Conservation (phyloP, 2,329 filamentous ascomycete genomes). For the Fonsecaea nubica region DNA sequence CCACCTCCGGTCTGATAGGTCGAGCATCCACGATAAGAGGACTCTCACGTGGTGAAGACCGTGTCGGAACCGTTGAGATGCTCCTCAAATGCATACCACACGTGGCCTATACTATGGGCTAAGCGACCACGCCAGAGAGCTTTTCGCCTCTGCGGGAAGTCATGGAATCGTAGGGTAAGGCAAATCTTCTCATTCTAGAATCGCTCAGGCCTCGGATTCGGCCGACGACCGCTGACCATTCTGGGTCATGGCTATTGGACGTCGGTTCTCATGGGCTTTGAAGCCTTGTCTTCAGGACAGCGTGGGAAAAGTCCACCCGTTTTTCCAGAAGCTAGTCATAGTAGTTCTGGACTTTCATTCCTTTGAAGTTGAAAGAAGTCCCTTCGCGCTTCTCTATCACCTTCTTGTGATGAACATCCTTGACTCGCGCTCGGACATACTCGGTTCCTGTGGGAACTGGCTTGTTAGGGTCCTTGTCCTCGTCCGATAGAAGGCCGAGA, state of each 20-base stretch:
- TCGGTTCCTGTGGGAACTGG: slow-evolving; percentile 52
- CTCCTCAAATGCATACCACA: slow-evolving; percentile 17
- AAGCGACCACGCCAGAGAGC: not conserved
- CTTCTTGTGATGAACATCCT: slow-evolving; percentile 55
- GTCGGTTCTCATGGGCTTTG: not conserved
- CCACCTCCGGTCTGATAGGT: slow-evolving; percentile 4
- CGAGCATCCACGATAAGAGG: not conserved
- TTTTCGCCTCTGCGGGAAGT: not conserved
- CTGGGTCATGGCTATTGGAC: not conserved
- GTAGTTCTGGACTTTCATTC: slow-evolving; percentile 49
- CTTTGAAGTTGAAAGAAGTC: slow-evolving; percentile 54
- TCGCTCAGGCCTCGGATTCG: not conserved
- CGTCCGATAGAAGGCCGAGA: slow-evolving; percentile 49
- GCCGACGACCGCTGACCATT: not conserved
- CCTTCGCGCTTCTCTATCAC: slow-evolving; percentile 54
- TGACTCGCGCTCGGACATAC: slow-evolving; percentile 56
- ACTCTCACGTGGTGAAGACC: not conserved
- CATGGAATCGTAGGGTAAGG: not conserved
- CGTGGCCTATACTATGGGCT: slow-evolving; percentile 13
- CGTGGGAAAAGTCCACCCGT: not conserved
- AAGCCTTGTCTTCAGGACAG: not conserved
- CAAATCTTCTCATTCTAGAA: slow-evolving; percentile 3
- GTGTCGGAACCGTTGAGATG: not conserved
- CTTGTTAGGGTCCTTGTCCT: slow-evolving; percentile 48
- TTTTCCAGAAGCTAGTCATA: slow-evolving; percentile 37